Conservation (phyloP, 1,284 basidiomycete genomes). For the Ustilago trichophora region DNA sequence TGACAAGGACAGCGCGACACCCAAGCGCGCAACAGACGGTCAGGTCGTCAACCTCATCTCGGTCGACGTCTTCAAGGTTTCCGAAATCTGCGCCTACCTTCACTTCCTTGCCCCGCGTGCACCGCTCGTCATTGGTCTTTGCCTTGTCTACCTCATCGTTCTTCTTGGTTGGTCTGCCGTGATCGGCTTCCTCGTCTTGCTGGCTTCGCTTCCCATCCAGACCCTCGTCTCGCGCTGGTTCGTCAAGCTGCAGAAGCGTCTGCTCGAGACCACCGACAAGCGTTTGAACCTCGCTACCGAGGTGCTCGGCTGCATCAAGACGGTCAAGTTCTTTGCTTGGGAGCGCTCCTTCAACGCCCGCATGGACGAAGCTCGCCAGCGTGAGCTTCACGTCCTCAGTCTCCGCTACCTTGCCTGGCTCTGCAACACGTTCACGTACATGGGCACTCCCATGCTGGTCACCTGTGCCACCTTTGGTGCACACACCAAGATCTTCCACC, state of each 20-base stretch:
- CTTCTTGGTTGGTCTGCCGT: slow-evolving; percentile 71
- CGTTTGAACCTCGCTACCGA: slow-evolving; percentile 71
- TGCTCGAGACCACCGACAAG: slow-evolving; percentile 70
- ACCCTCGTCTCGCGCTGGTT: slow-evolving; percentile 68
- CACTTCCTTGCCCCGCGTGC: slow-evolving; percentile 67
- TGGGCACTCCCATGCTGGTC: slow-evolving; percentile 73
- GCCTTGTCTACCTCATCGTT: slow-evolving; percentile 69
- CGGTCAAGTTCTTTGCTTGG: slow-evolving; percentile 74
- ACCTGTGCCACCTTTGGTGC: slow-evolving; percentile 76
- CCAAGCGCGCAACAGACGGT: slow-evolving; percentile 68
- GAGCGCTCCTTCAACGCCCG: slow-evolving; percentile 68
- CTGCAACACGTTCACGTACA: slow-evolving; percentile 67
- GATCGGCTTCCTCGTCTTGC: slow-evolving; percentile 65
- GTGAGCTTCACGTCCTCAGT: slow-evolving; percentile 69
- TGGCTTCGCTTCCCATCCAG: slow-evolving; percentile 50
- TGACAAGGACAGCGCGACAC: slow-evolving; percentile 6
- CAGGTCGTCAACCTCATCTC: slow-evolving; percentile 71
- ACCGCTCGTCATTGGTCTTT: slow-evolving; percentile 70
- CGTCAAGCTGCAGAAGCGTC: slow-evolving; percentile 68
- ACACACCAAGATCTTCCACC: slow-evolving; percentile 70
- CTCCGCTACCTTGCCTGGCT: slow-evolving; percentile 68
- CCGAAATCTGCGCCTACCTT: slow-evolving; percentile 59
- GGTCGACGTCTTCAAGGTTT: slow-evolving; percentile 70
- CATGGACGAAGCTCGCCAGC: slow-evolving; percentile 68
- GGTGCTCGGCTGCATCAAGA: slow-evolving; percentile 71